phyloP scores from a whole-genome alignment of 208 protist genomes.

The Lotmaria passim region DNA sequence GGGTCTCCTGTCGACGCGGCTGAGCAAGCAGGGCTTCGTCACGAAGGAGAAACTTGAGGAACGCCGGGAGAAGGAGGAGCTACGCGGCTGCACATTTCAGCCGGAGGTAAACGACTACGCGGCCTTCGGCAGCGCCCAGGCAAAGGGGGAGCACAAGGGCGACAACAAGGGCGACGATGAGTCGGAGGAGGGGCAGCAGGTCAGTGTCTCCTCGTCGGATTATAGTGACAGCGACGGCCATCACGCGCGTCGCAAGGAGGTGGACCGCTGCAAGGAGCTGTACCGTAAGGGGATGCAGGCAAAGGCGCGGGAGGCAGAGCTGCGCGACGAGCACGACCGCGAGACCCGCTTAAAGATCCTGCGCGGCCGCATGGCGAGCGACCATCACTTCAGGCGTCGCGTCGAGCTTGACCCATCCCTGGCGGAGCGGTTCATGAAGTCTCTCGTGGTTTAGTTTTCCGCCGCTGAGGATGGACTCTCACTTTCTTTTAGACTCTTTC shows the following conservation, averaged over 20 bases:
- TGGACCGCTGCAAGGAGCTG: constrained; percentile 49
- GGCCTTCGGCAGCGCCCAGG: not conserved
- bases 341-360: constrained; percentile 56
- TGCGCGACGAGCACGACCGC: constrained; percentile 46
- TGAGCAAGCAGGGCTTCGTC: constrained; percentile 51
- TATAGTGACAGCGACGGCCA: not conserved
- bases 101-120: constrained; percentile 46
- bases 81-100: constrained; percentile 58
- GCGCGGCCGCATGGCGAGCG: constrained; percentile 62
- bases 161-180: constrained; percentile 1
- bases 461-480: not conserved
- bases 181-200: not conserved
- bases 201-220: too few relatives aligned
- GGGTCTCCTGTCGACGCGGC: constrained; percentile 38
- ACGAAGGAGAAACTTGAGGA: constrained; percentile 45
- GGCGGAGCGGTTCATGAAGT: constrained; percentile 84
- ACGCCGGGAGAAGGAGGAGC: constrained; percentile 33
- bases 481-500: not conserved
- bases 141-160: not conserved
- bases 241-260: constrained; percentile 8
- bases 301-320: constrained; percentile 24
- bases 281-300: constrained; percentile 49
- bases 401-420: constrained; percentile 83
- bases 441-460: constrained; percentile 52
- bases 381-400: constrained; percentile 88